Evolutionary conservation across 768 basidiomycete species (phyloP).

Genomic region (Roridomyces roridus): DNA sequence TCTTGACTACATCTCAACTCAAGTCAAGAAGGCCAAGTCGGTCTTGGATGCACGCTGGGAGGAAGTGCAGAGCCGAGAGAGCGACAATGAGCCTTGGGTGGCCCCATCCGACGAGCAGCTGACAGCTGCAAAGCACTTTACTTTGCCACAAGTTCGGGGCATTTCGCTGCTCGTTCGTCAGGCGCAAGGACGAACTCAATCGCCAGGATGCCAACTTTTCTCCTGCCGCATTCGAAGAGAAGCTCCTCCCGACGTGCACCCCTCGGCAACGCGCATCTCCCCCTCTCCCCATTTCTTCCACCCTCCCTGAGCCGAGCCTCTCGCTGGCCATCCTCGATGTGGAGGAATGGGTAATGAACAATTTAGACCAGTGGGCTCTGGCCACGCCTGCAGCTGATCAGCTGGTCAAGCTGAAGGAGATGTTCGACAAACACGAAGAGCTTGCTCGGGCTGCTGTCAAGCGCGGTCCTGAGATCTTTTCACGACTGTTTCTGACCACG

Average conservation of each 20-base stretch:
- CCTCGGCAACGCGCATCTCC: not conserved
- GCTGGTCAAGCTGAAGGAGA: not conserved
- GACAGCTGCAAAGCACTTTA: not conserved
- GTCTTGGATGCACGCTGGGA: not conserved
- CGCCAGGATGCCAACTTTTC: not conserved
- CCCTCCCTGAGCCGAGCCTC: not conserved
- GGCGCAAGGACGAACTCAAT: not conserved
- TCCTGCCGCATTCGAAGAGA: not conserved
- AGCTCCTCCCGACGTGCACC: not conserved
- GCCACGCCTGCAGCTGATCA: not conserved
- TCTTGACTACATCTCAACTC: conserved; percentile 20
- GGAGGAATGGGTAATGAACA: not conserved
- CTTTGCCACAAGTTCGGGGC: not conserved
- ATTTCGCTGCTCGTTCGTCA: not conserved
- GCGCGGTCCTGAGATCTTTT: conserved; percentile 40
- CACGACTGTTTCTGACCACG: conserved; percentile 50
- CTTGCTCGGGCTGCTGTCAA: conserved; percentile 35
- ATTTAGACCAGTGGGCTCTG: not conserved
- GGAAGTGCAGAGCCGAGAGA: not conserved
- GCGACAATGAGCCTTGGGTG: not conserved
- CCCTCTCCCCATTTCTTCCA: not conserved
- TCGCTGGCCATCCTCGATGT: not conserved
- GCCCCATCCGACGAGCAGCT: not conserved
- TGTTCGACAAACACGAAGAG: conserved; percentile 30
- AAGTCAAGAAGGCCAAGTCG: conserved; percentile 21